Conservation (phyloP, 768 basidiomycete genomes). For the Hysterangium stoloniferum region DNA sequence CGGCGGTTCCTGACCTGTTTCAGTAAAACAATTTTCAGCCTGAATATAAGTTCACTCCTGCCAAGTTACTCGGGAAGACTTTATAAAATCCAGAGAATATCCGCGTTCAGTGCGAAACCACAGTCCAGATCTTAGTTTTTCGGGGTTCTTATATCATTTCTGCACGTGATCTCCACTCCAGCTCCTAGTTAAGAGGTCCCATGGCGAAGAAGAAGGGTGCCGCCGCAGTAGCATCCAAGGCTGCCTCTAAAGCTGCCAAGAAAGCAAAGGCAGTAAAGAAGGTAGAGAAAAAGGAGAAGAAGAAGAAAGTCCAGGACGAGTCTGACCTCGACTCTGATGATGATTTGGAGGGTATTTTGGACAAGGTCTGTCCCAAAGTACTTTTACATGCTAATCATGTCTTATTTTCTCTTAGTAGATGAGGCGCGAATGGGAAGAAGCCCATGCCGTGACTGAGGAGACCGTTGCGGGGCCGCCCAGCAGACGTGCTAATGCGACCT, state of each 20-base stretch:
- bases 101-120: too few relatives aligned
- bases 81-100: too few relatives aligned
- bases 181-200: too few relatives aligned
- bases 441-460: constrained; percentile 81
- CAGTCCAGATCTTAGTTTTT: too few relatives aligned
- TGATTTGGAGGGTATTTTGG: constrained; percentile 79
- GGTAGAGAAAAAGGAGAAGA: constrained; percentile 54
- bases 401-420: constrained; percentile 44
- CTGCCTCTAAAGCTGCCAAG: constrained; percentile 50
- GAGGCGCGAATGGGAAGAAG: constrained; percentile 74
- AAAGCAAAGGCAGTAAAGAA: constrained; percentile 56
- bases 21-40: too few relatives aligned
- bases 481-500: constrained; percentile 73
- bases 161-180: too few relatives aligned
- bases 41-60: too few relatives aligned
- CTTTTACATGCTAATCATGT: background rate
- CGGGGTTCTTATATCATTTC: too few relatives aligned
- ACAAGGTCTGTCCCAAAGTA: constrained; percentile 46
- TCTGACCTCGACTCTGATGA: constrained; percentile 51
- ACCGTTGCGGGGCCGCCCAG: constrained; percentile 76
- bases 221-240: constrained; percentile 25
- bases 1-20: too few relatives aligned
- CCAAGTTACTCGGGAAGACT: too few relatives aligned
- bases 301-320: constrained; percentile 30
- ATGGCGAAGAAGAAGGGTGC: constrained; percentile 40